A percentile compares a stretch with the other conserved stretches of the same genome.
Conservation (phyloP, 352 stramenopile genomes). For the Globisporangium acanthophoron region DNA sequence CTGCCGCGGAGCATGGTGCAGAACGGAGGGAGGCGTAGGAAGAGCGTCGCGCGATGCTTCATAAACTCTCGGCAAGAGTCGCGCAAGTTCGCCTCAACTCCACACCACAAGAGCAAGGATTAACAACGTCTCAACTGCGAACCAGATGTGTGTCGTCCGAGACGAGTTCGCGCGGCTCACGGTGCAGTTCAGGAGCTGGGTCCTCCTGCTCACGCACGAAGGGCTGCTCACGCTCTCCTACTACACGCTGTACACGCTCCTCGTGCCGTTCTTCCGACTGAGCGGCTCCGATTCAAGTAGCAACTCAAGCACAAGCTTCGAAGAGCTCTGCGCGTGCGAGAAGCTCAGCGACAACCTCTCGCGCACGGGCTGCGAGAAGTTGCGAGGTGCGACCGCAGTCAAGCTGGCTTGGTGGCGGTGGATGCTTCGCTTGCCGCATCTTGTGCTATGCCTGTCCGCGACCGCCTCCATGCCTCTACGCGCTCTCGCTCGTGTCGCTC, state of each 20-base stretch:
- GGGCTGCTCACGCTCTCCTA: slow-evolving; percentile 28
- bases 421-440: not conserved
- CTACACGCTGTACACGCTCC: slow-evolving; percentile 35
- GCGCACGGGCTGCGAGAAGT: slow-evolving; percentile 31
- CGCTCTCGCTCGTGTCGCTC: slow-evolving; percentile 33
- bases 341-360: slow-evolving; percentile 40
- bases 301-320: slow-evolving; percentile 13
- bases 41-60: no score
- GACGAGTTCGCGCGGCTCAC: slow-evolving; percentile 41
- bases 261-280: slow-evolving; percentile 26
- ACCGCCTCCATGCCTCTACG: slow-evolving; percentile 24
- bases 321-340: slow-evolving; percentile 19
- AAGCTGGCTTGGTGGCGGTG: not conserved
- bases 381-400: slow-evolving; percentile 21
- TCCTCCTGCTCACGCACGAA: slow-evolving; percentile 38
- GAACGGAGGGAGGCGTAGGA: not conserved
- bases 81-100: no score
- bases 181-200: slow-evolving; percentile 36
- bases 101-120: not conserved
- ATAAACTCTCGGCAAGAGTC: no score
- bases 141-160: slow-evolving; percentile 33
- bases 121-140: not conserved
- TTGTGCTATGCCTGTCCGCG: not conserved
- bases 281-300: not conserved
- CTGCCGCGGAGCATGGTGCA: slow-evolving; percentile 1